Conservation (phyloP, 1,284 basidiomycete species). For the Lentinula novae-zelandiae region DNA sequence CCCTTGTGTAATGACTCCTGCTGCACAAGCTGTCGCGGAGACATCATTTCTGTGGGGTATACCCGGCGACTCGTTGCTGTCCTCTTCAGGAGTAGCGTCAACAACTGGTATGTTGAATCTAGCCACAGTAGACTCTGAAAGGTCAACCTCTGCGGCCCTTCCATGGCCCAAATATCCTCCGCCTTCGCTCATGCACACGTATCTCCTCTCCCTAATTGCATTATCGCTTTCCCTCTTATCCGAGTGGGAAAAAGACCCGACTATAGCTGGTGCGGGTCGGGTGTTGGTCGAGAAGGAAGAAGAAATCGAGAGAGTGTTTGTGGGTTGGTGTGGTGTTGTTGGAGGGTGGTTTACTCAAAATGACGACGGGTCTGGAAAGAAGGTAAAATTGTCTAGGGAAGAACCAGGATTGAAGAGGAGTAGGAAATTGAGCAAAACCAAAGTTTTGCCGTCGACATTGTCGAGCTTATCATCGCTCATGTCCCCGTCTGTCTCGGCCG, state of each 20-base stretch:
- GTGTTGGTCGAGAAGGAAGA: constrained; percentile 49
- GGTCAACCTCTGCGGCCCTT: not conserved
- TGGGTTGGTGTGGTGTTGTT: constrained; percentile 60
- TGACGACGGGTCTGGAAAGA: not conserved
- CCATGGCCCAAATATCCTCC: constrained; percentile 38
- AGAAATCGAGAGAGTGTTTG: constrained; percentile 51
- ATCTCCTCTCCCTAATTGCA: constrained; percentile 45
- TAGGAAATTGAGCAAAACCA: constrained; percentile 22
- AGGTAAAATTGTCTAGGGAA: not conserved
- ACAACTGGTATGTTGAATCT: not conserved
- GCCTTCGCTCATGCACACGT: constrained; percentile 49
- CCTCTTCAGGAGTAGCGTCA: constrained; percentile 4
- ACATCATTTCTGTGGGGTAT: constrained; percentile 1
- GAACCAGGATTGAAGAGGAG: constrained; percentile 16
- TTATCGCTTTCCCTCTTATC: constrained; percentile 45
- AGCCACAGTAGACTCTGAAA: not conserved
- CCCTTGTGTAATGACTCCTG: constrained; percentile 12
- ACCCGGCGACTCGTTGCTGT: not conserved
- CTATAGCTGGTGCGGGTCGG: constrained; percentile 54
- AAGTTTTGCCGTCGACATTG: not conserved
- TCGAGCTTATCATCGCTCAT: not conserved
- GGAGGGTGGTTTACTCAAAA: constrained; percentile 47
- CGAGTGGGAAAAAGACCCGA: constrained; percentile 54
- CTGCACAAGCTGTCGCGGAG: constrained; percentile 4
- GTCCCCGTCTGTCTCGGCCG: not conserved